Conservation (phyloP, 805 yeast species). For the Lachancea waltii region DNA sequence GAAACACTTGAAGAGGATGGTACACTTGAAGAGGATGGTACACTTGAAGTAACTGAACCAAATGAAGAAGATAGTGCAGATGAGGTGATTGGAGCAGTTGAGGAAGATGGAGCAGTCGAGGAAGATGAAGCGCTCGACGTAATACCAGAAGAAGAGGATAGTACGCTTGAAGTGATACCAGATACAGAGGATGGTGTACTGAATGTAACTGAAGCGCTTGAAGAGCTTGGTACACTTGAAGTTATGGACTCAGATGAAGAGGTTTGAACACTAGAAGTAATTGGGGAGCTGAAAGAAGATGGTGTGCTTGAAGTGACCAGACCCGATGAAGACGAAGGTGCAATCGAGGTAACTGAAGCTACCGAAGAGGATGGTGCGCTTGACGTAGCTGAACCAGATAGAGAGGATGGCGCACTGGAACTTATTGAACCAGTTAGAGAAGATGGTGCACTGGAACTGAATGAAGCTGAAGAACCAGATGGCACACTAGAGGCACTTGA, state of each 20-base stretch:
- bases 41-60: not conserved
- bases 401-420: not conserved
- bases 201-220: not conserved
- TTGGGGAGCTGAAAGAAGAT: not conserved
- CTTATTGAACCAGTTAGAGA: not conserved
- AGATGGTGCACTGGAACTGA: not conserved
- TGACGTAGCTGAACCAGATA: not conserved
- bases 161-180: not conserved
- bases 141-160: too few relatives aligned
- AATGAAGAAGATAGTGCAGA: too few relatives aligned
- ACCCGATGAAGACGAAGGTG: not conserved
- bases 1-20: not conserved
- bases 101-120: not conserved
- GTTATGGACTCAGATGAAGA: not conserved
- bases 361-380: not conserved
- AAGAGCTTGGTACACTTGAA: not conserved
- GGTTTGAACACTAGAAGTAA: not conserved
- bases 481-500: not conserved
- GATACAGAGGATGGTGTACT: not conserved
- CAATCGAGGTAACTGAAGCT: not conserved
- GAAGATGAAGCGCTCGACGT: not conserved
- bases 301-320: too few relatives aligned
- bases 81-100: not conserved
- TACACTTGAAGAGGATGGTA: not conserved
- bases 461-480: not conserved